These are phyloP conservation scores for Phellopilus nigrolimitatus DNA, from an alignment of 1,284 basidiomycete species.

Conservation along the genomic window DNA sequence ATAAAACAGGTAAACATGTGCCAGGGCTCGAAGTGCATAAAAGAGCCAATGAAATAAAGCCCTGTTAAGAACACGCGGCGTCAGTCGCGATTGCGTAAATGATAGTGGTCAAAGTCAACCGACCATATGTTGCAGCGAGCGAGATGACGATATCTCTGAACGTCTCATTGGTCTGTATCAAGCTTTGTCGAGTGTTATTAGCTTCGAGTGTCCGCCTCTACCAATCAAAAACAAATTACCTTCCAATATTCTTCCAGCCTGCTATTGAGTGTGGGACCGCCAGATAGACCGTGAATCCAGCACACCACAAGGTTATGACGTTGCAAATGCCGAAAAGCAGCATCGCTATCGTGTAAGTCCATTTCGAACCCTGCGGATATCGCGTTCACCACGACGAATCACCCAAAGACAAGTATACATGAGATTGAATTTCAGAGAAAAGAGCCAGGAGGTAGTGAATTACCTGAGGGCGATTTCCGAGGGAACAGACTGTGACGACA, in stretches of 20 bases:
- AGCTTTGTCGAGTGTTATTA: constrained; percentile 3
- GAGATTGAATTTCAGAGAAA: not conserved
- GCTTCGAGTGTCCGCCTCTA: not conserved
- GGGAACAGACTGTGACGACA: constrained; percentile 72
- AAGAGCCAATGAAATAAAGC: constrained; percentile 80
- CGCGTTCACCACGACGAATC: too few species aligned
- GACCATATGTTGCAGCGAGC: constrained; percentile 78
- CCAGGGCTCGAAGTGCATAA: constrained; percentile 89
- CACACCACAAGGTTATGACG: constrained; percentile 81
- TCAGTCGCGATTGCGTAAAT: not conserved
- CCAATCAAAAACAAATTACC: constrained; percentile 37
- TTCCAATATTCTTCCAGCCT: constrained; percentile 68
- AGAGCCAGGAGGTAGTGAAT: constrained; percentile 47
- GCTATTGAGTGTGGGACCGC: constrained; percentile 69
- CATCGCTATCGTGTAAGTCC: constrained; percentile 74
- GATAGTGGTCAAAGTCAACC: not conserved
- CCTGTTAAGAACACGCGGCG: constrained; percentile 4
- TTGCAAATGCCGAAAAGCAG: constrained; percentile 73
- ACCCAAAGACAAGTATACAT: too few species aligned
- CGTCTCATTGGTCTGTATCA: constrained; percentile 55
- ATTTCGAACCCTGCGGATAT: constrained; percentile 85
- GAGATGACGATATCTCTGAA: constrained; percentile 81
- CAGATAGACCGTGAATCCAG: constrained; percentile 82
- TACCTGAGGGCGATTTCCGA: constrained; percentile 86
- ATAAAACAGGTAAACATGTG: constrained; percentile 91